A percentile compares a stretch with the other conserved stretches of the same genome.
phyloP scores from a whole-genome alignment of 2,329 filamentous ascomycete species.

The Colletotrichum musae region DNA sequence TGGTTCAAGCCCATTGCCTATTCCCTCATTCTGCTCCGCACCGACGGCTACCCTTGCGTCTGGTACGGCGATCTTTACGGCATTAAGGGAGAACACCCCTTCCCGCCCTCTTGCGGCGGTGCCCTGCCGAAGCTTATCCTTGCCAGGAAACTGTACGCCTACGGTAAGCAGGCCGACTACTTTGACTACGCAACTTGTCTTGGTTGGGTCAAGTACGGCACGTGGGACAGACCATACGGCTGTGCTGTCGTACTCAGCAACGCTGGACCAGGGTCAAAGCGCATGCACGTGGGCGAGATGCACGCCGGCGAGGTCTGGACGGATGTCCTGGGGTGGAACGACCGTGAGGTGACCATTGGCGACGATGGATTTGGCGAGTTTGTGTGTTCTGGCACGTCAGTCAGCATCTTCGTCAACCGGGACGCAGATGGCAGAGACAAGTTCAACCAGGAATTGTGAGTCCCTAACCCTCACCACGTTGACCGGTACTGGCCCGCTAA shows the following conservation, averaged over 20 bases:
- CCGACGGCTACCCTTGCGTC: slow-evolving; percentile 74
- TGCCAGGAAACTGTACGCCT: slow-evolving; percentile 76
- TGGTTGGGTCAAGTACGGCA: slow-evolving; percentile 70
- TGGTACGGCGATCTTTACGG: slow-evolving; percentile 82
- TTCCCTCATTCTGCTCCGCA: slow-evolving; percentile 77
- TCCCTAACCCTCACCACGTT: not conserved
- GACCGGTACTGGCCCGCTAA: not conserved
- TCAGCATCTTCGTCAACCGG: slow-evolving; percentile 72
- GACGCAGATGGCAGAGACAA: slow-evolving; percentile 64
- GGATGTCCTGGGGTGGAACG: slow-evolving; percentile 71
- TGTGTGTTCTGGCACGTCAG: slow-evolving; percentile 65
- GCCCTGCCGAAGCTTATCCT: slow-evolving; percentile 71
- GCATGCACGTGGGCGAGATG: slow-evolving; percentile 74
- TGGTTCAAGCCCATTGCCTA: slow-evolving; percentile 83
- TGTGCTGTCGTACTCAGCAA: slow-evolving; percentile 72
- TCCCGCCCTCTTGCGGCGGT: slow-evolving; percentile 66
- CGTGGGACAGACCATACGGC: slow-evolving; percentile 61
- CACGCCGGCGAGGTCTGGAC: slow-evolving; percentile 75
- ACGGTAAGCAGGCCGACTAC: slow-evolving; percentile 77
- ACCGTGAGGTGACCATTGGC: slow-evolving; percentile 71
- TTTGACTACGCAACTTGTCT: slow-evolving; percentile 73
- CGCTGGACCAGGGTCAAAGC: slow-evolving; percentile 63
- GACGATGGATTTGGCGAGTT: slow-evolving; percentile 73
- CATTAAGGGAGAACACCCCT: slow-evolving; percentile 61
- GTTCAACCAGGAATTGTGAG: slow-evolving; percentile 60